Evolutionary conservation across 176 grass and related monocot species (phyloP).

Genomic region (Oropetium thomaeum): DNA sequence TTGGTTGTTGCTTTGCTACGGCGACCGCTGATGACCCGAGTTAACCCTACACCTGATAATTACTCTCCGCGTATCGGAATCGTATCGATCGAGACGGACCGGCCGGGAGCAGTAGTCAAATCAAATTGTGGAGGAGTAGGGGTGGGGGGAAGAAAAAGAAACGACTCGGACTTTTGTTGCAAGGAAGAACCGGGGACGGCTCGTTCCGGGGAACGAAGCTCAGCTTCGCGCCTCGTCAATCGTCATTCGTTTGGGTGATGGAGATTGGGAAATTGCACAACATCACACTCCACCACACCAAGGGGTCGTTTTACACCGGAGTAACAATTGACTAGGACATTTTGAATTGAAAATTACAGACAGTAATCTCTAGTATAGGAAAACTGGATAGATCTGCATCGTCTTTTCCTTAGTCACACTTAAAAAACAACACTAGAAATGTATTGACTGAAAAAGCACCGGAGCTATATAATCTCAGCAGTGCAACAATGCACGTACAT

Average conservation of each 20-base stretch:
- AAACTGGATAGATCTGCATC: too few relatives aligned
- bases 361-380: too few relatives aligned
- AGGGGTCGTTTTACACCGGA: neutral
- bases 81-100: too few relatives aligned
- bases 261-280: neutral
- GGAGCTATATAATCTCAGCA: too few relatives aligned
- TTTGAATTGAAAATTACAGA: too few relatives aligned
- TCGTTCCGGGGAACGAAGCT: constrained; percentile 6
- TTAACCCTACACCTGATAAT: neutral
- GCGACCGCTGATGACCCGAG: neutral
- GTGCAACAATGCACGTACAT: too few relatives aligned
- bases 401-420: too few relatives aligned
- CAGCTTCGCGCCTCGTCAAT: neutral
- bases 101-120: too few relatives aligned
- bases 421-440: too few relatives aligned
- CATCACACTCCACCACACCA: too few relatives aligned
- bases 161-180: neutral
- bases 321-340: neutral
- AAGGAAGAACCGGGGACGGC: neutral
- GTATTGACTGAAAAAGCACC: too few relatives aligned
- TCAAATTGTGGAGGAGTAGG: too few relatives aligned
- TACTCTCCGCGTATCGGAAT: neutral
- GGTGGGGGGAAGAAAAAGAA: neutral
- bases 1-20: neutral
- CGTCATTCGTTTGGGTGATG: neutral